These are phyloP conservation scores for Akanthomyces dipterigenus DNA, from an alignment of 2,329 filamentous ascomycete species.

Conservation along the genomic window DNA sequence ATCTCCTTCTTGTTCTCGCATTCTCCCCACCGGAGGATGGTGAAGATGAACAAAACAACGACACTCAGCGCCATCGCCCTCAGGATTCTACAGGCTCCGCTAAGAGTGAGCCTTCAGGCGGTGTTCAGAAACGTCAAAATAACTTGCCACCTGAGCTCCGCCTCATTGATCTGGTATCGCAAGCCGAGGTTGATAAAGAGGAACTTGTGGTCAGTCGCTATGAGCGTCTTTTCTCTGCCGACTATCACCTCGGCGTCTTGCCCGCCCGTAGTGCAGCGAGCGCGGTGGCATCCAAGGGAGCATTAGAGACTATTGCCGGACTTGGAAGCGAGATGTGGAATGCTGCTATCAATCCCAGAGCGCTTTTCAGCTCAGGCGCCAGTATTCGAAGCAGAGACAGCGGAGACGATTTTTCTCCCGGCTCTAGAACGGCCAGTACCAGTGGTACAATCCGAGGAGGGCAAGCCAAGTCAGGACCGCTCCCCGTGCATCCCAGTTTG, in stretches of 20 bases:
- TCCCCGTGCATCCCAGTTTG: slow-evolving; percentile 46
- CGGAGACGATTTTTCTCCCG: slow-evolving; percentile 49
- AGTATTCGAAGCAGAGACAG: slow-evolving; percentile 62
- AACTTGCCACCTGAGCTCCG: slow-evolving; percentile 82
- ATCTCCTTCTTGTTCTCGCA: slow-evolving; percentile 81
- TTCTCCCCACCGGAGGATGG: slow-evolving; percentile 69
- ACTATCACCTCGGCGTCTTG: slow-evolving; percentile 84
- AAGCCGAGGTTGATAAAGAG: slow-evolving; percentile 83
- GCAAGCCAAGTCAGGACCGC: slow-evolving; percentile 19
- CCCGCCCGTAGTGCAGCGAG: slow-evolving; percentile 65
- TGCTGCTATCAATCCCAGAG: slow-evolving; percentile 77
- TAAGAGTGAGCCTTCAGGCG: slow-evolving; percentile 55
- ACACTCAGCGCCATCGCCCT: slow-evolving; percentile 32
- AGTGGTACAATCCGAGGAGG: slow-evolving; percentile 24
- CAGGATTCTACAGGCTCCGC: slow-evolving; percentile 38
- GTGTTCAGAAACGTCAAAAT: slow-evolving; percentile 65
- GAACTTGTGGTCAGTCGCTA: slow-evolving; percentile 79
- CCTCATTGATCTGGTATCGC: slow-evolving; percentile 80
- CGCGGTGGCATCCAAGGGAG: slow-evolving; percentile 59
- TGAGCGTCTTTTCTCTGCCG: slow-evolving; percentile 76
- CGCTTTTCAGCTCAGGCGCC: slow-evolving; percentile 79
- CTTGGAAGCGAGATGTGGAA: slow-evolving; percentile 79
- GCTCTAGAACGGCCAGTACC: slow-evolving; percentile 34
- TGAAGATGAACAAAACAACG: slow-evolving; percentile 21
- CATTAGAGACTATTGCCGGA: slow-evolving; percentile 68